phyloP scores from a whole-genome alignment of 2,329 filamentous ascomycete genomes.

The Rasamsonia emersonii region DNA sequence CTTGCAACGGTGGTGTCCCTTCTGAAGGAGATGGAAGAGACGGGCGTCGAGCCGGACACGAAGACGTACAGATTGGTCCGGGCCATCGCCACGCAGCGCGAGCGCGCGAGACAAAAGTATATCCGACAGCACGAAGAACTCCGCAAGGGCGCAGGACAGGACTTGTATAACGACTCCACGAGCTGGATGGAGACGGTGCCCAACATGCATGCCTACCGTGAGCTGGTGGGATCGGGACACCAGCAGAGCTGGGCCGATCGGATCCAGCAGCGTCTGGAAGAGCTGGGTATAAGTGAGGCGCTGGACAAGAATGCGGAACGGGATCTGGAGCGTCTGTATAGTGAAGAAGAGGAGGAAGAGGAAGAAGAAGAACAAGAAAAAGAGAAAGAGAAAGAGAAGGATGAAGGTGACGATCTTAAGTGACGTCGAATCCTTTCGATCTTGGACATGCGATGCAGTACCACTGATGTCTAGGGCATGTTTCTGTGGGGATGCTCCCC shows the following conservation, averaged over 20 bases:
- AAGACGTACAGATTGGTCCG: constrained; percentile 25
- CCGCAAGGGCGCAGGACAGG: constrained; percentile 8
- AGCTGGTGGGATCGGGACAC: constrained; percentile 14
- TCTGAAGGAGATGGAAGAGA: constrained; percentile 37
- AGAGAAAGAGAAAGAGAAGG: too few species aligned
- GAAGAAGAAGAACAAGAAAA: too few species aligned
- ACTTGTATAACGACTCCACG: constrained; percentile 1
- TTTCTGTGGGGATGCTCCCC: too few species aligned
- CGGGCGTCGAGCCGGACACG: constrained; percentile 28
- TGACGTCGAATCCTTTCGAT: too few species aligned
- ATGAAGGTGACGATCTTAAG: too few species aligned
- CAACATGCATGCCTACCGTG: constrained; percentile 20
- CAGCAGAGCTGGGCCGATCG: constrained; percentile 18
- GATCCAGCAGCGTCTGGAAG: constrained; percentile 11
- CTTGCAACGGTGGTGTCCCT: constrained; percentile 31
- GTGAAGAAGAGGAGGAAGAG: constrained; percentile 1
- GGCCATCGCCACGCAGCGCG: constrained; percentile 18
- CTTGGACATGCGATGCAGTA: too few species aligned
- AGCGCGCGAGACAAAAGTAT: too few species aligned
- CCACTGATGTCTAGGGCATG: too few species aligned
- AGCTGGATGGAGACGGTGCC: constrained; percentile 25
- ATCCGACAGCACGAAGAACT: constrained; percentile 14
- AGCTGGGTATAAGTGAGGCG: constrained; percentile 6
- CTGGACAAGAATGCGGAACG: not conserved
- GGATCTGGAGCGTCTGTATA: too few species aligned